Conservation (phyloP, 1,284 basidiomycete genomes). For the Lentinus polychrous region DNA sequence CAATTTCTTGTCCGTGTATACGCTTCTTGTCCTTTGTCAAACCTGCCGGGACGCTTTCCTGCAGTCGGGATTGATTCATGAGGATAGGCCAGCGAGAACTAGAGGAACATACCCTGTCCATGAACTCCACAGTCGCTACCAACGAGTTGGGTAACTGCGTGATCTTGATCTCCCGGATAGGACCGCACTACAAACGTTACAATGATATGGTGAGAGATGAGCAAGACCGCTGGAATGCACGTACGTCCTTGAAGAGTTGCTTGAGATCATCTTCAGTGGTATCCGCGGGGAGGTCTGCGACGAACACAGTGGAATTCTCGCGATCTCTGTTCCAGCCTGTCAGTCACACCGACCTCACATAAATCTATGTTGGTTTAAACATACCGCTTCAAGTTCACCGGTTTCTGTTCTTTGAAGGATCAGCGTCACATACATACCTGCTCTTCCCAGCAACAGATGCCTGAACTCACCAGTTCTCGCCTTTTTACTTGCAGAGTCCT, state of each 20-base stretch:
- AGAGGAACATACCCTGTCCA: slow-evolving; percentile 45
- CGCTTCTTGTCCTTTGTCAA: slow-evolving; percentile 92
- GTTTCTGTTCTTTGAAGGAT: slow-evolving; percentile 34
- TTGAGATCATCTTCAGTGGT: slow-evolving; percentile 62
- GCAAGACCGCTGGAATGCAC: slow-evolving; percentile 22
- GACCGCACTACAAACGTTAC: slow-evolving; percentile 61
- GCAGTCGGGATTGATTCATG: slow-evolving; percentile 4
- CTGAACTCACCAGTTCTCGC: slow-evolving; percentile 44
- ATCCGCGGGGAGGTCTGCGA: slow-evolving; percentile 60
- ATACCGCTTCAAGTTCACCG: slow-evolving; percentile 55
- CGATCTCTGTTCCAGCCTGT: slow-evolving; percentile 65
- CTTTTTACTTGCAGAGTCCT: slow-evolving; percentile 43
- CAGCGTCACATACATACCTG: slow-evolving; percentile 5
- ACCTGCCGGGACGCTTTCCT: slow-evolving; percentile 80
- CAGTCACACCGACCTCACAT: neutral
- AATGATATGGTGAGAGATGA: slow-evolving; percentile 3
- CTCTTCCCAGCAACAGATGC: neutral
- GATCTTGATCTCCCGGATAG: slow-evolving; percentile 74
- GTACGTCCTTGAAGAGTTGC: slow-evolving; percentile 78
- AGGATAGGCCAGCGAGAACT: neutral
- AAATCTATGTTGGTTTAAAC: slow-evolving; percentile 8
- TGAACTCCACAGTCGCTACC: slow-evolving; percentile 81
- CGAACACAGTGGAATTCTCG: slow-evolving; percentile 90
- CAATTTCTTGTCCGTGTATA: slow-evolving; percentile 65
- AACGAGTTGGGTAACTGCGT: slow-evolving; percentile 47